Base-by-base conservation (phyloP, 1,284 basidiomycete species). In the Leccinum variabile region DNA sequence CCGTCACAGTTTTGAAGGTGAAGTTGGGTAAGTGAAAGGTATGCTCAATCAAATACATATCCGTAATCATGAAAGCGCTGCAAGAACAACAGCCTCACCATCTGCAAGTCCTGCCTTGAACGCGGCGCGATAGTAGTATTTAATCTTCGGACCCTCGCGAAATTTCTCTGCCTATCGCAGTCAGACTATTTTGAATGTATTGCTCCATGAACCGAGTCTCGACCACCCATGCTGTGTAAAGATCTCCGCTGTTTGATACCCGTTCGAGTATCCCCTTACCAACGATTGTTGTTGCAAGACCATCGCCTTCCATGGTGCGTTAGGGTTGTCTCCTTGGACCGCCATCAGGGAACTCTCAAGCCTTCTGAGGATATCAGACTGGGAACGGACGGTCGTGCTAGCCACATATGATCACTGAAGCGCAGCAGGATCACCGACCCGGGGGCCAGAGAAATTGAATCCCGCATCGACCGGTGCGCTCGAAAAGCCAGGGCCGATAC, bases 141-240 rank as follows among this genome's bases (percentile, higher is more conserved):
- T n/a, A n/a, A n/a, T n/a, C 56, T 33, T 60, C 67, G 0, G 66
- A 66, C 5, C 61, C 69, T 18, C 49, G 53, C 3, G 46, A 14
- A 30, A 71, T 16, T 5, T 35, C 33, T 30, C 59, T 71, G 3
- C 80, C 80, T 52, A 81, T 75, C 25, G 68, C 72, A 11, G 67
- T 66, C 35, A 84, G 70, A 52, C 77, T 80, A 66, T 90, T 86
- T 28, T 54, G 63, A 30, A 89, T 81, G 70, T 85, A 90, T 69
- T 92, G 89, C 9, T 80, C 82, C 10, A 74, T 75, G 72, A 91
- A 91, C 3, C 89, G 0, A 92, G 80, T 66, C 81, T 83, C 30
- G 87, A 89, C 67, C 80, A 78, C 37, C 78, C 78, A 59, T 81
- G 76, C 32, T 77, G 72, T 3, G 86, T 86, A 70, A 92, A 91